Percentiles rank a stretch among this genome's conserved stretches.
phyloP scores from a whole-genome alignment of 805 yeast species.

The Diddensiella transvaalensis region DNA sequence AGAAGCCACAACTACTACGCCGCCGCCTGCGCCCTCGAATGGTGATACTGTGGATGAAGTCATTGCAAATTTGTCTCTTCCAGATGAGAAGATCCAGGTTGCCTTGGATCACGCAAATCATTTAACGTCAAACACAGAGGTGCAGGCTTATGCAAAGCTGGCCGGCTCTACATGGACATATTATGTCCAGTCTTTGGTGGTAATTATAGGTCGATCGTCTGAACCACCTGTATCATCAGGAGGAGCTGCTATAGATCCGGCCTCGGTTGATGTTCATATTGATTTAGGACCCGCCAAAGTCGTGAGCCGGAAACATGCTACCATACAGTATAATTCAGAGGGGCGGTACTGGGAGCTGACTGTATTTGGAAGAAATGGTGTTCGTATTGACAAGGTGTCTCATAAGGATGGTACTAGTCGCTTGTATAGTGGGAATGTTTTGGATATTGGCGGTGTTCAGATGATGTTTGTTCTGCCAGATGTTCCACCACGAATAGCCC shows the following conservation, averaged over 20 bases:
- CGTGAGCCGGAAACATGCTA: slow-evolving; percentile 89
- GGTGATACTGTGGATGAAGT: slow-evolving; percentile 69
- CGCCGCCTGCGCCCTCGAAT: background rate
- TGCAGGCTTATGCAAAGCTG: slow-evolving; percentile 97
- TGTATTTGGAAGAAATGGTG: slow-evolving; percentile 88
- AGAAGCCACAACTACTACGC: background rate
- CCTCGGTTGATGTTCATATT: slow-evolving; percentile 51
- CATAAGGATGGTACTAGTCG: slow-evolving; percentile 41
- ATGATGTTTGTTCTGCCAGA: slow-evolving; percentile 99
- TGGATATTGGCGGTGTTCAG: slow-evolving; percentile 96
- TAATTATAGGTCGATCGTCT: slow-evolving; percentile 86
- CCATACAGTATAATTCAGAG: slow-evolving; percentile 70
- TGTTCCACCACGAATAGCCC: slow-evolving; percentile 64
- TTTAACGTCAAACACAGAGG: slow-evolving; percentile 59
- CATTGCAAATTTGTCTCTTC: slow-evolving; percentile 62
- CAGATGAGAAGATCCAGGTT: slow-evolving; percentile 75
- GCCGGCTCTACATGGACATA: slow-evolving; percentile 93
- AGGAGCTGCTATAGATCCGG: slow-evolving; percentile 26
- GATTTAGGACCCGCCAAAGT: slow-evolving; percentile 97
- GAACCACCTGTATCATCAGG: slow-evolving; percentile 30
- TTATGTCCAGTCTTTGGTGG: slow-evolving; percentile 73
- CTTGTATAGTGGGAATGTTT: slow-evolving; percentile 79
- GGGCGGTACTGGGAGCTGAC: slow-evolving; percentile 81
- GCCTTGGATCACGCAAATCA: slow-evolving; percentile 71
- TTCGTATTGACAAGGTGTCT: slow-evolving; percentile 74